These are phyloP conservation scores for Anthracocystis panici-leucophaei DNA, from an alignment of 1,284 basidiomycete genomes.

Conservation along the genomic window DNA sequence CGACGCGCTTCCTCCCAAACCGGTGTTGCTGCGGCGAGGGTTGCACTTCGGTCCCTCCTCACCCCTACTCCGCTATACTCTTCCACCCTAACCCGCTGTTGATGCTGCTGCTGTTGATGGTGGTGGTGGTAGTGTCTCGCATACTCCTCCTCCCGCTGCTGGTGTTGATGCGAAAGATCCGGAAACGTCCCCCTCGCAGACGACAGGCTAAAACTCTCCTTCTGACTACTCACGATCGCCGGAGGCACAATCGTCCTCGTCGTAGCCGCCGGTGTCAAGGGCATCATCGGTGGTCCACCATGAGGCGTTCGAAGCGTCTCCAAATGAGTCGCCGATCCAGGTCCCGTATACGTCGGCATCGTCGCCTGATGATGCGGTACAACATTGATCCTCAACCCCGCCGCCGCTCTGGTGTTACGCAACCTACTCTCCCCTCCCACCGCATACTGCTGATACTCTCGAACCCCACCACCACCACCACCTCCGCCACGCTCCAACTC, in stretches of 20 bases:
- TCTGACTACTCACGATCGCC: constrained; percentile 28
- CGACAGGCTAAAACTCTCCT: constrained; percentile 21
- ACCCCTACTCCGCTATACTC: background rate
- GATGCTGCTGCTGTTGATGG: background rate
- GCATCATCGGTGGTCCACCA: background rate
- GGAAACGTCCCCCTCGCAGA: background rate
- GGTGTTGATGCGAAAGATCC: background rate
- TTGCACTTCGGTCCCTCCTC: background rate
- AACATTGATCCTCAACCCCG: constrained; percentile 25
- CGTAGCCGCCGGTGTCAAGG: background rate
- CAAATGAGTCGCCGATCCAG: constrained; percentile 18
- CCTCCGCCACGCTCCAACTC: constrained; percentile 7
- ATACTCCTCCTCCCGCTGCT: no score
- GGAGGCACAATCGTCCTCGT: constrained; percentile 9
- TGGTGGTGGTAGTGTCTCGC: no score
- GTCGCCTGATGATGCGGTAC: background rate
- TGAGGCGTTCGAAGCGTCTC: constrained; percentile 6
- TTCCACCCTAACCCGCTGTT: background rate
- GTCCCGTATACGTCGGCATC: constrained; percentile 18
- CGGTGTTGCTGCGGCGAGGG: background rate
- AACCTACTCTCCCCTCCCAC: background rate
- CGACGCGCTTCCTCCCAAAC: background rate
- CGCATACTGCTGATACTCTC: no score
- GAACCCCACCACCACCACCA: background rate
- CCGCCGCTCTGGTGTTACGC: constrained; percentile 1